Evolutionary conservation across 2,329 filamentous ascomycete genomes (phyloP), one percentile per base, ranked within the genome.

Genomic region (Lasiodiplodia gonubiensis): DNA sequence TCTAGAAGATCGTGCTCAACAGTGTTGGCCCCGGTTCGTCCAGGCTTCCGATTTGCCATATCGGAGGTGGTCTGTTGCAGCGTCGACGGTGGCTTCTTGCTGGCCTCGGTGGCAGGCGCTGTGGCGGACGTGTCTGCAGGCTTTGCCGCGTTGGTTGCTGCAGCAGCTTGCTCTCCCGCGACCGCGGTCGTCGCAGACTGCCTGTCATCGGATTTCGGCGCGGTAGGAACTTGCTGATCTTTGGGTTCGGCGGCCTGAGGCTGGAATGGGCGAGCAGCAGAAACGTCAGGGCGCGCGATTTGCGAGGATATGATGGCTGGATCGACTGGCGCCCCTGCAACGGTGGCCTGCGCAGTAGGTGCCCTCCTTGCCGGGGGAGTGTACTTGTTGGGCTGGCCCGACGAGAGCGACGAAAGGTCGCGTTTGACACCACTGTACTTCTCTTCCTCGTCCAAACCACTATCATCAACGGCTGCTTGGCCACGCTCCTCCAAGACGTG

Each of bases 371-470:
- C 94, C 4, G 95, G 95, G 39, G 95, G 94, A 0, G 91, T 97
- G 78, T 99, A 99, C 79, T 92, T 94, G 79, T 88, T 89, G 25
- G 85, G 79, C 64, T 84, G 83, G 11, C 86, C 84, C 67, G 84
- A 85, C 33, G 82, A 77, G 37, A 96, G 83, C n/a, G 90, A 86
- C 6, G 90, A 87, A 73, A 91, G 91, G 66, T 83, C 81, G 70
- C 94, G 89, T 70, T 90, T 90, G 66, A 99, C 95, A 76, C 94
- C 94, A 75, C 94, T 97, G 81, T 98, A 98, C 89, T 95, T 97
- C 76, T 96, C 94, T 81, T 99, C 95, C 80, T 99, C 95, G 71
- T 97, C 92, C 33, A 86, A 79, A 16, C 88, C 90, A 68, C 86
- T 89, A 63, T 89, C 88, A 64, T 90, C 86, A 48, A 87, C 85